Evolutionary conservation across 129 eudicot genomes (phyloP).

Genomic region (Chrysanthemum lavandulifolium): DNA sequence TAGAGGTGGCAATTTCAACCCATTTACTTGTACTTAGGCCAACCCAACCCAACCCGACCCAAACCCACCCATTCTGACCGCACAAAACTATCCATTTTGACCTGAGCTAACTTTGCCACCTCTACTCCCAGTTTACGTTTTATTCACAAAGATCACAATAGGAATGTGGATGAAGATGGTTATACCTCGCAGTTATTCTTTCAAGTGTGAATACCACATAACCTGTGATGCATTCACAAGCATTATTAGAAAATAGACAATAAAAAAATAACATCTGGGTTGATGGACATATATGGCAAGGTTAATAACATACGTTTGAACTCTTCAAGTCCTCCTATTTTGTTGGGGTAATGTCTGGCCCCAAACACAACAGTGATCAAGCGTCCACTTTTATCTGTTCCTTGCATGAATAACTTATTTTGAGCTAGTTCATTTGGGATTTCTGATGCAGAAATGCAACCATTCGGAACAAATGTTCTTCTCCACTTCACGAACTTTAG

Average conservation of each 20-base stretch:
- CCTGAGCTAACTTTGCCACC: background rate
- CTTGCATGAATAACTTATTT: conserved; percentile 68
- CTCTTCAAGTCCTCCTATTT: conserved; percentile 57
- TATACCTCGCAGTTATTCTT: conserved; percentile 58
- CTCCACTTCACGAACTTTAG: conserved; percentile 68
- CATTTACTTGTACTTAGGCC: background rate
- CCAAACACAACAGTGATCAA: conserved; percentile 54
- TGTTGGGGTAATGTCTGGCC: conserved; percentile 46
- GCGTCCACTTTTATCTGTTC: conserved; percentile 60
- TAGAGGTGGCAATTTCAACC: background rate
- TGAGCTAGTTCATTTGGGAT: conserved; percentile 58
- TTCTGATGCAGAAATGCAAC: conserved; percentile 49
- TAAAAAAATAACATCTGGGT: background rate
- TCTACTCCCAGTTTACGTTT: background rate
- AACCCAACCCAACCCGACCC: background rate
- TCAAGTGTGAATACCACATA: conserved; percentile 70
- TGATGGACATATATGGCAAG: background rate
- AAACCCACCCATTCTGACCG: background rate
- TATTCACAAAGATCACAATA: background rate
- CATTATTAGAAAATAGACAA: background rate
- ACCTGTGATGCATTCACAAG: conserved; percentile 39
- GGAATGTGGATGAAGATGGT: background rate
- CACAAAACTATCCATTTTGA: background rate
- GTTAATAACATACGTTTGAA: conserved; percentile 48
- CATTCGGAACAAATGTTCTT: conserved; percentile 52